phyloP scores from a whole-genome alignment of 768 basidiomycete species.

The Rhodotorula diobovata region DNA sequence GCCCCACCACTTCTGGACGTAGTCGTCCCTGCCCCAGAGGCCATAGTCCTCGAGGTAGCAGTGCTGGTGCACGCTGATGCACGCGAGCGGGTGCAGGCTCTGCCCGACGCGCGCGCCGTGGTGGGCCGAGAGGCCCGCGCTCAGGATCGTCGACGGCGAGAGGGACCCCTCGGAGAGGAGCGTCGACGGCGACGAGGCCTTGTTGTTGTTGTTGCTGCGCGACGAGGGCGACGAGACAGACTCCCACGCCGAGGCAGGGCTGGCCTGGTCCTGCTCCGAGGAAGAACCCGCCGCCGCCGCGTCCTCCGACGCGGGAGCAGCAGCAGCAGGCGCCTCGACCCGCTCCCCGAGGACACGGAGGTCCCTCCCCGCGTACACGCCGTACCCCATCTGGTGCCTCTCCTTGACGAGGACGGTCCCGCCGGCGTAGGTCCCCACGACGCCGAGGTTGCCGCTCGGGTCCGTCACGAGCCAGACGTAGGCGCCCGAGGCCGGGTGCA shows the following conservation, averaged over 20 bases:
- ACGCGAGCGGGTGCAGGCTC: conserved; percentile 67
- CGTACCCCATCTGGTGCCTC: conserved; percentile 43
- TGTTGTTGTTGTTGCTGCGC: neutral
- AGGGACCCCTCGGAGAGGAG: conserved; percentile 11
- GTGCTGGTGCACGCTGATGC: conserved; percentile 72
- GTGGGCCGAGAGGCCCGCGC: neutral
- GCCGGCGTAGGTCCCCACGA: conserved; percentile 80
- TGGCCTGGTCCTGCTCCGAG: neutral
- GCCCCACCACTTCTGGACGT: conserved; percentile 76
- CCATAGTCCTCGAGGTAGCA: conserved; percentile 81
- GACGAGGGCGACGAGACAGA: conserved; percentile 1
- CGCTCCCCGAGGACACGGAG: conserved; percentile 27
- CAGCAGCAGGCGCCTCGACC: conserved; percentile 2
- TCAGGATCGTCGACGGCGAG: neutral
- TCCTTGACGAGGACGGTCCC: conserved; percentile 72
- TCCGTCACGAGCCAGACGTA: conserved; percentile 86
- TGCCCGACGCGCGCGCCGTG: conserved; percentile 49
- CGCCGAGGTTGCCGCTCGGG: conserved; percentile 58
- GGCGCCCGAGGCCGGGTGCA: conserved; percentile 57
- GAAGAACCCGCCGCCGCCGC: neutral
- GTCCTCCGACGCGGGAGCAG: neutral
- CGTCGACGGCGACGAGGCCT: neutral
- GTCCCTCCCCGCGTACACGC: conserved; percentile 10
- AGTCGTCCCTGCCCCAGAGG: conserved; percentile 84
- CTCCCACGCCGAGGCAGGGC: conserved; percentile 8